Evolutionary conservation across 345 rosid species (phyloP), one percentile per base, ranked within the genome.

Genomic region (Salix dunnii): DNA sequence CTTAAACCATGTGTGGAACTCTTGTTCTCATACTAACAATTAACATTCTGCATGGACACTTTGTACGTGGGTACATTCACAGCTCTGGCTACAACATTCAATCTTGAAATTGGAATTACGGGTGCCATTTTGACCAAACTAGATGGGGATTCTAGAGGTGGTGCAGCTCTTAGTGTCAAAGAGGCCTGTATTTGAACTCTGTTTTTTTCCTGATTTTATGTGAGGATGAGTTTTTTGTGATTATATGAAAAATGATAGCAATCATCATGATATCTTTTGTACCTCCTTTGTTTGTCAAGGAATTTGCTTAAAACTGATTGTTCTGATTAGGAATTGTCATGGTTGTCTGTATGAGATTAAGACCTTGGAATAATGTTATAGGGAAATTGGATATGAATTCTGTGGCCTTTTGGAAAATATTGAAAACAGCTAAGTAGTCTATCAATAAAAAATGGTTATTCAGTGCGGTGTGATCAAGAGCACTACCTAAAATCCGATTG

Each of bases 111-210:
- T 70, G 99, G 99, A 76, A 96, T 96, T 79, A 93, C 99, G 28
- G 98, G 21, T 21, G 21, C 7, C 23, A 20, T 96, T 82, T 87
- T 96, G 88, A 93, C 99, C 46, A 96, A 96, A 91, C 86, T 96
- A 78, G 99, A 96, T 73, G 98, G 99, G 25, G 99, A 96, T 84
- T 96, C 99, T 77, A 90, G 99, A 90, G 99, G 98, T 77, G 98
- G 99, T 65, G 98, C 99, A 67, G 99, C 99, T 79, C 83, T 96
- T 80, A 93, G 98, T 86, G 97, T 96, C 65, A 93, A 93, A 84
- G 99, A 96, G 99, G 99, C 91, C 76, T 71, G 88, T 40, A 51
- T 43, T 68, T 20, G 72, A 33, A 20, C 78, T 75, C 21, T 55
- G 58, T n/a, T n/a, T n/a, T n/a, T n/a, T n/a, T n/a, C n/a, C n/a